Percentiles rank a stretch among this genome's conserved stretches.
Evolutionary conservation across 202 grass and related monocot species (phyloP).

Genomic region (Zizania palustris): DNA sequence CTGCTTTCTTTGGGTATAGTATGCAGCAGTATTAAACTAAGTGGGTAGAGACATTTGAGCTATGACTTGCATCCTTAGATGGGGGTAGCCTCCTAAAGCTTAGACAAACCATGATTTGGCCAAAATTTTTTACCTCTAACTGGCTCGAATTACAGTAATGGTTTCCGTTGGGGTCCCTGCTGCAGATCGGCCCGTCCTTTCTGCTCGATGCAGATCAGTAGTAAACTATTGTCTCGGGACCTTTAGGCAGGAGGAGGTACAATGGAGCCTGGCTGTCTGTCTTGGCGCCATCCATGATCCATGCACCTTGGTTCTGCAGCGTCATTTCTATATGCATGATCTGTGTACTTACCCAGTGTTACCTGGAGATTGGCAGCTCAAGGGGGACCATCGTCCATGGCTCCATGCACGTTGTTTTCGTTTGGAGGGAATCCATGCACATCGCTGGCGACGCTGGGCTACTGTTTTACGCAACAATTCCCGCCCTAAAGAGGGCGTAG

Average conservation of each 20-base stretch:
- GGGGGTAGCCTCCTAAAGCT: conserved; percentile 60
- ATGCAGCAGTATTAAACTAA: conserved; percentile 25
- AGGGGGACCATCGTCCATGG: conserved; percentile 2
- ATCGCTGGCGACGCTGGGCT: conserved; percentile 26
- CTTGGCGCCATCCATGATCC: conserved; percentile 26
- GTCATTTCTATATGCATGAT: conserved; percentile 13
- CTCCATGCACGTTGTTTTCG: conserved; percentile 48
- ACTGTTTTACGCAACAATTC: neutral
- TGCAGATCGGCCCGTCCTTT: conserved; percentile 23
- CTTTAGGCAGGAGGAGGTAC: conserved; percentile 30
- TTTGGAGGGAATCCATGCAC: conserved; percentile 44
- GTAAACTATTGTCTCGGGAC: conserved; percentile 29
- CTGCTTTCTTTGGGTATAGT: conserved; percentile 5
- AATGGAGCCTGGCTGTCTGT: conserved; percentile 46
- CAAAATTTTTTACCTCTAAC: conserved; percentile 23
- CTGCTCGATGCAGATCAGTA: conserved; percentile 1
- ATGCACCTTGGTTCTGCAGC: conserved; percentile 14
- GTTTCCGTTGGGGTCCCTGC: conserved; percentile 7
- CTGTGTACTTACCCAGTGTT: conserved; percentile 10
- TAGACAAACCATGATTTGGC: conserved; percentile 54
- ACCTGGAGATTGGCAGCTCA: neutral
- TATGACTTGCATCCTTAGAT: conserved; percentile 38
- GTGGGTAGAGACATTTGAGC: neutral
- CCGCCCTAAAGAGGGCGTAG: conserved; percentile 6
- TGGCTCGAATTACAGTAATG: conserved; percentile 26